Conservation (phyloP, 208 protist species). For the Trypanosoma cruzi region DNA sequence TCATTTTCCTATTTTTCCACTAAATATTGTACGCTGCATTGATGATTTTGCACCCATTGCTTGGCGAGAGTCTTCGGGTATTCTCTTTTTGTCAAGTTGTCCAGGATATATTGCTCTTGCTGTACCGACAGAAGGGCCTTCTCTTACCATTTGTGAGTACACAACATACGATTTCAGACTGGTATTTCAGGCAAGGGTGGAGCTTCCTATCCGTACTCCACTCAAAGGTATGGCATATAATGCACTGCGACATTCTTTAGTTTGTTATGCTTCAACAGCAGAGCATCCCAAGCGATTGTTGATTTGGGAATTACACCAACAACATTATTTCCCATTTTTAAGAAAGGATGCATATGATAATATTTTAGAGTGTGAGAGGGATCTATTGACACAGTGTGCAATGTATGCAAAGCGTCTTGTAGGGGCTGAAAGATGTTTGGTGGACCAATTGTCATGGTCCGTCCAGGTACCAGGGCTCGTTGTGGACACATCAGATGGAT, state of each 20-base stretch:
- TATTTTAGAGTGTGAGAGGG: constrained; percentile 68
- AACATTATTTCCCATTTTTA: constrained; percentile 32
- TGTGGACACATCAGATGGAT: constrained; percentile 50
- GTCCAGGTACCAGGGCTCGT: constrained; percentile 50
- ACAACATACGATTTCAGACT: constrained; percentile 34
- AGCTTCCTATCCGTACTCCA: constrained; percentile 34
- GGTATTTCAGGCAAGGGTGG: constrained; percentile 53
- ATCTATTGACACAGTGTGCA: constrained; percentile 54
- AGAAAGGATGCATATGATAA: constrained; percentile 29
- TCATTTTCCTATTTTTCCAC: constrained; percentile 42
- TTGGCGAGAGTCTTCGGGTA: constrained; percentile 50
- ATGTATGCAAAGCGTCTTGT: constrained; percentile 61
- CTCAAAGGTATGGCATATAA: constrained; percentile 61
- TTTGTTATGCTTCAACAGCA: constrained; percentile 47
- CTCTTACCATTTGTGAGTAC: constrained; percentile 67
- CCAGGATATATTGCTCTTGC: constrained; percentile 37
- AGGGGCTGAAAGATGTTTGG: constrained; percentile 48
- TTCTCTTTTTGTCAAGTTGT: constrained; percentile 64
- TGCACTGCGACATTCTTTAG: constrained; percentile 40
- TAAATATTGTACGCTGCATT: constrained; percentile 35
- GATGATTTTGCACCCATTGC: constrained; percentile 74
- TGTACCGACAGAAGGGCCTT: constrained; percentile 43
- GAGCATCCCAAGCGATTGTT: constrained; percentile 43
- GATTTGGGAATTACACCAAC: constrained; percentile 75
- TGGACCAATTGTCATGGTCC: constrained; percentile 72